These are phyloP conservation scores for Mycena olivaceomarginata DNA, from an alignment of 768 basidiomycete genomes.

Conservation along the genomic window DNA sequence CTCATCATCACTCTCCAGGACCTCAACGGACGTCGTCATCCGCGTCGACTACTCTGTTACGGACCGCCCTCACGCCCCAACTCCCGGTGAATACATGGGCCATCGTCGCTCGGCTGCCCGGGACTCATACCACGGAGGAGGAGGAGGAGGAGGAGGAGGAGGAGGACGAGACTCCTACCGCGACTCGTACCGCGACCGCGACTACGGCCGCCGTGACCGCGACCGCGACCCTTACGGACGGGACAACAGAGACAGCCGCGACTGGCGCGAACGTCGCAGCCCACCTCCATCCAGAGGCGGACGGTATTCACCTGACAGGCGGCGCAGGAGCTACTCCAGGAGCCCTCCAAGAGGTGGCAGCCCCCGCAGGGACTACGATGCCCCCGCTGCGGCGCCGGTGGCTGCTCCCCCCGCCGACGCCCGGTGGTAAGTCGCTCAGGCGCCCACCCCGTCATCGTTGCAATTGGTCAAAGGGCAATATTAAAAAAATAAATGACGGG, in stretches of 20 bases:
- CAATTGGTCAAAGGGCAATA: constrained; percentile 57
- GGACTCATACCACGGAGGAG: constrained; percentile 59
- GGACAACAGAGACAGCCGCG: constrained; percentile 80
- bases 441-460: constrained; percentile 47
- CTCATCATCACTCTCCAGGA: constrained; percentile 69
- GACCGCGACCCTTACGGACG: constrained; percentile 82
- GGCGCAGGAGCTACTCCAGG: constrained; percentile 85
- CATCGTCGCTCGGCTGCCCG: constrained; percentile 76
- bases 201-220: constrained; percentile 70
- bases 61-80: constrained; percentile 94
- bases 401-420: constrained; percentile 58
- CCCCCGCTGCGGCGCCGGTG: constrained; percentile 52
- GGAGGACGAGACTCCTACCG: constrained; percentile 58
- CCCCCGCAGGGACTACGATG: constrained; percentile 69
- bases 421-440: constrained; percentile 76
- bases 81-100: constrained; percentile 99
- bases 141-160: constrained; percentile 52
- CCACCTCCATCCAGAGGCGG: constrained; percentile 77
- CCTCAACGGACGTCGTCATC: constrained; percentile 95
- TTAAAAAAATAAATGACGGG: constrained; percentile 58
- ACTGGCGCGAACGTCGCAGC: constrained; percentile 90
- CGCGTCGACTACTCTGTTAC: constrained; percentile 99
- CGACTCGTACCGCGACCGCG: constrained; percentile 63
- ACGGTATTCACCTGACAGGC: constrained; percentile 86
- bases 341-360: constrained; percentile 87